A percentile compares a stretch with the other conserved stretches of the same genome.
Conservation (phyloP, 345 rosid species). For the Salix udensis region DNA sequence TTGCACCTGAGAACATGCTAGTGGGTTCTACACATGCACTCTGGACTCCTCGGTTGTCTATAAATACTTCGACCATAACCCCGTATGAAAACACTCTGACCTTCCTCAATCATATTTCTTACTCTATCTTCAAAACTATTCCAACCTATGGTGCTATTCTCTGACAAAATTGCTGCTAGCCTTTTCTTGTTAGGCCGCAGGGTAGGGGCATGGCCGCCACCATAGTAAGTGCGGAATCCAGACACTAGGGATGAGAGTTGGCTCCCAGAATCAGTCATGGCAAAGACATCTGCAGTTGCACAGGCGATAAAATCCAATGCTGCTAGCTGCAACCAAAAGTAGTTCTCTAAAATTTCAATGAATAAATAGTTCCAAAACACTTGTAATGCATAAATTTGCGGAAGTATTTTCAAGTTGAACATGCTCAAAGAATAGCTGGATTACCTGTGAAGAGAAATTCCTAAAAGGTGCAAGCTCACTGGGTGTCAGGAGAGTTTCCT, state of each 20-base stretch:
- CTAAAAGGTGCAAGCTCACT: slow-evolving; percentile 75
- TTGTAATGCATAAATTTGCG: not conserved
- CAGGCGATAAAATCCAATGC: slow-evolving; percentile 87
- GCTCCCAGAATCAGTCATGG: slow-evolving; percentile 96
- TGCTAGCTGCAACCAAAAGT: slow-evolving; percentile 54
- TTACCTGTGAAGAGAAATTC: slow-evolving; percentile 87
- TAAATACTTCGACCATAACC: slow-evolving; percentile 76
- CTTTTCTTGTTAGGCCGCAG: slow-evolving; percentile 89
- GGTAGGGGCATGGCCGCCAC: slow-evolving; percentile 61
- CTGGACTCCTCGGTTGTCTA: slow-evolving; percentile 77
- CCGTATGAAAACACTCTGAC: slow-evolving; percentile 52
- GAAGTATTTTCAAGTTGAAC: not conserved
- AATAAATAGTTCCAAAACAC: not conserved
- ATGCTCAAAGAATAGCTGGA: not conserved
- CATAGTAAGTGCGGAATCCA: slow-evolving; percentile 79
- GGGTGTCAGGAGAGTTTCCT: slow-evolving; percentile 77
- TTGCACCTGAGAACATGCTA: slow-evolving; percentile 3
- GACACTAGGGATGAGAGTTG: slow-evolving; percentile 86
- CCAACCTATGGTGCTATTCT: slow-evolving; percentile 59
- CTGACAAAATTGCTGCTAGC: slow-evolving; percentile 68
- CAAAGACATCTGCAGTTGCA: slow-evolving; percentile 83
- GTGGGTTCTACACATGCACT: slow-evolving; percentile 61
- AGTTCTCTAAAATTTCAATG: not conserved
- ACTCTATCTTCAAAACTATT: slow-evolving; percentile 53
- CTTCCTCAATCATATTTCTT: slow-evolving; percentile 71